These are phyloP conservation scores for Pythium angustatum DNA, from an alignment of 352 stramenopile species.

Conservation along the genomic window DNA sequence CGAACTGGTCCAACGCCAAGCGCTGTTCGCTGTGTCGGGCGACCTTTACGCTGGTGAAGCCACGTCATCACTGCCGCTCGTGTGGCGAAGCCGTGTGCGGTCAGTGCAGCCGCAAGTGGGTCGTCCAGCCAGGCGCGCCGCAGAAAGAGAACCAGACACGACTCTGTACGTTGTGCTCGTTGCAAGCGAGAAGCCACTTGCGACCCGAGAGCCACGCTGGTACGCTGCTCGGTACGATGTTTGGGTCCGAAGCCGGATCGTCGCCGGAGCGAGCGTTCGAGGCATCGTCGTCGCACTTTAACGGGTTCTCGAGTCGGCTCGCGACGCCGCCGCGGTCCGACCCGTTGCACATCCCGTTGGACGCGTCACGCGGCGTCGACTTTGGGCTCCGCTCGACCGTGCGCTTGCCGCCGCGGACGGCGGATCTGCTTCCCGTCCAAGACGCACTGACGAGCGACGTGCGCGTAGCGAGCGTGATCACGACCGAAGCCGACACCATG, in stretches of 20 bases:
- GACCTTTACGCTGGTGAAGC: constrained; percentile 74
- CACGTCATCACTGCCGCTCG: constrained; percentile 77
- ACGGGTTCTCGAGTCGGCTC: constrained; percentile 8
- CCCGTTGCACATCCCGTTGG: not conserved
- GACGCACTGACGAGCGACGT: constrained; percentile 50
- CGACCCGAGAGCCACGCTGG: constrained; percentile 26
- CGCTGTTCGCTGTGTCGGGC: constrained; percentile 69
- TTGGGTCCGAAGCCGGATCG: constrained; percentile 22
- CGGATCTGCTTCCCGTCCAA: constrained; percentile 17
- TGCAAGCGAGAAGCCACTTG: constrained; percentile 67
- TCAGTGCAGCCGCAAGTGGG: constrained; percentile 83
- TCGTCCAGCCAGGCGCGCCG: constrained; percentile 59
- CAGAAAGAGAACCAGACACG: constrained; percentile 64
- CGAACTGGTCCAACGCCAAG: constrained; percentile 57
- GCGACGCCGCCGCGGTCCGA: constrained; percentile 17
- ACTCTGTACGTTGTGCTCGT: constrained; percentile 79
- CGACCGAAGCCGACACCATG: constrained; percentile 59
- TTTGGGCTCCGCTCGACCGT: constrained; percentile 22
- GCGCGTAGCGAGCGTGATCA: constrained; percentile 70
- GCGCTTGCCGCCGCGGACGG: constrained; percentile 23
- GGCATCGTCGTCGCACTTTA: constrained; percentile 5
- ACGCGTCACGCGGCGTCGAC: constrained; percentile 8
- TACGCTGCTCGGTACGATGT: constrained; percentile 1
- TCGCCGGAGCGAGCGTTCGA: constrained; percentile 30
- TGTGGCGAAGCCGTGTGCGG: constrained; percentile 81